Conservation (phyloP, 495 filamentous ascomycete genomes). For the Neurospora tetraspora region DNA sequence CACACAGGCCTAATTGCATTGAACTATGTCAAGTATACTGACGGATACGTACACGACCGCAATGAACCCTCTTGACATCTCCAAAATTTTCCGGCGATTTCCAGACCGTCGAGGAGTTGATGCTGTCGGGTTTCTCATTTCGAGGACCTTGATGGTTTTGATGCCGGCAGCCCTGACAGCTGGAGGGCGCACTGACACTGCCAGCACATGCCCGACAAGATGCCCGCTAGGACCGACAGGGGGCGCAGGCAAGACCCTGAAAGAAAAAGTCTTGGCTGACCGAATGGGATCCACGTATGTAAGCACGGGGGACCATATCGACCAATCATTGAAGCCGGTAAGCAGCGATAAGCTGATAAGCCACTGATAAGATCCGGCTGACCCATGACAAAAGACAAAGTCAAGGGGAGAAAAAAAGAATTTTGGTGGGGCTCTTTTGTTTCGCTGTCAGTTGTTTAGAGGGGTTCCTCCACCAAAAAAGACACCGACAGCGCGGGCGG, state of each 20-base stretch:
- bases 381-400: conserved; percentile 2
- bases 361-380: conserved; percentile 4
- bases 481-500: not conserved
- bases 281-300: not conserved
- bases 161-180: not conserved
- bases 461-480: not conserved
- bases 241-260: not conserved
- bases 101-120: not conserved
- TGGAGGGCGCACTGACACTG: not conserved
- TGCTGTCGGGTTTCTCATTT: not conserved
- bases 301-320: not conserved
- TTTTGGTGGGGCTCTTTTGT: not conserved
- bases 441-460: not conserved
- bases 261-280: not conserved
- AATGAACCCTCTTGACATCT: too few relatives aligned
- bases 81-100: not conserved
- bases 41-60: too few relatives aligned
- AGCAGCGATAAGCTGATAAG: not conserved
- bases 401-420: not conserved
- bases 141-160: not conserved
- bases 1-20: not conserved
- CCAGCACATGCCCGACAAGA: not conserved
- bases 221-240: not conserved
- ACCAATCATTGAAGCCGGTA: not conserved
- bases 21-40: too few relatives aligned